Percentiles rank a stretch among this genome's conserved stretches.
phyloP scores from a whole-genome alignment of 2,329 filamentous ascomycete species.

The Blumeriella jaapii region DNA sequence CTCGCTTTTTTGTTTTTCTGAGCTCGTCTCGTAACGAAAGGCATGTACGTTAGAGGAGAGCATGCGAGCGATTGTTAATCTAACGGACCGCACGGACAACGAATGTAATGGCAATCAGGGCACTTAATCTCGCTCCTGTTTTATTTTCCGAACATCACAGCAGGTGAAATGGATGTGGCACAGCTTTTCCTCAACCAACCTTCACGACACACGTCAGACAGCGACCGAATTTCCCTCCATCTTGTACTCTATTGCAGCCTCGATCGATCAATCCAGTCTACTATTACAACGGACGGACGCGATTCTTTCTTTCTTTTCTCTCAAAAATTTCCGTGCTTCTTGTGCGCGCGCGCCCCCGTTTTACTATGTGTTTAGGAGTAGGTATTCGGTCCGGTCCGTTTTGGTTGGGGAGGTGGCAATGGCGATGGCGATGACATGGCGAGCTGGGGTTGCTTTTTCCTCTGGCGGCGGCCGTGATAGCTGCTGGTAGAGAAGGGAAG shows the following conservation, averaged over 20 bases:
- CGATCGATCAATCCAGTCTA: neutral
- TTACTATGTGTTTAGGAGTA: too few relatives aligned
- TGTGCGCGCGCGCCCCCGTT: neutral
- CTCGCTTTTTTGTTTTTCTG: conserved; percentile 96
- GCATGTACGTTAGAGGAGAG: conserved; percentile 2
- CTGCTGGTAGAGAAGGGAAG: too few relatives aligned
- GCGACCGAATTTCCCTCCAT: conserved; percentile 7
- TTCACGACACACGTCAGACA: neutral
- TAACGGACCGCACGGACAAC: neutral
- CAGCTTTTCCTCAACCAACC: conserved; percentile 2
- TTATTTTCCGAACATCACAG: too few relatives aligned
- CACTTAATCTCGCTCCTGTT: too few relatives aligned
- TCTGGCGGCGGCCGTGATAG: too few relatives aligned
- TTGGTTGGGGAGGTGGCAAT: too few relatives aligned
- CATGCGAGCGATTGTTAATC: neutral
- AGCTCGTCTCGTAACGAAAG: conserved; percentile 14
- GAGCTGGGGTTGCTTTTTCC: too few relatives aligned
- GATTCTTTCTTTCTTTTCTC: too few relatives aligned
- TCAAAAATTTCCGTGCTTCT: neutral
- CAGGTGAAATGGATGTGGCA: conserved; percentile 7
- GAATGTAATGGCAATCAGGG: neutral
- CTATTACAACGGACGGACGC: neutral
- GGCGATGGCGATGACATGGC: too few relatives aligned
- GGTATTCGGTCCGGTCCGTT: too few relatives aligned
- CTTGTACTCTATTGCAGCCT: conserved; percentile 15